Evolutionary conservation across 2,329 filamentous ascomycete genomes (phyloP).

Genomic region (Fonsecaea nubica): DNA sequence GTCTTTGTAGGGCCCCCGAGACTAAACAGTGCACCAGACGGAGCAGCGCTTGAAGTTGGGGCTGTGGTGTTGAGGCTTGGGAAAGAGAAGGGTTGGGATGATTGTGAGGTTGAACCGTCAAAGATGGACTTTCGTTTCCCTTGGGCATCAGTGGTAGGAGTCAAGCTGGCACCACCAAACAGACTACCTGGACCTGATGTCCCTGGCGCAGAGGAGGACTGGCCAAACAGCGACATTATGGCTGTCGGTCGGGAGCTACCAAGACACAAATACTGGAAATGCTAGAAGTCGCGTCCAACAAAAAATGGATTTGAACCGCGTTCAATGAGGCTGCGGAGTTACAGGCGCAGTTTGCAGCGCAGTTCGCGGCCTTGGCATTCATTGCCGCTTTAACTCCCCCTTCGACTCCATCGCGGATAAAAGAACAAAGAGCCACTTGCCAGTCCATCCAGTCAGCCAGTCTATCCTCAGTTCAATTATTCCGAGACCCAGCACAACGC

Average conservation of each 20-base stretch:
- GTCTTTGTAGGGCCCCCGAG: conserved; percentile 21
- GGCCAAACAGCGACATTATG: conserved; percentile 39
- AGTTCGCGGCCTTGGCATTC: not conserved
- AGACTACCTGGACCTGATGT: conserved; percentile 19
- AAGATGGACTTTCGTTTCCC: conserved; percentile 41
- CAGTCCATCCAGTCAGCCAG: too few species aligned
- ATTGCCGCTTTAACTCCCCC: not conserved
- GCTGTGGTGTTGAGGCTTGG: conserved; percentile 22
- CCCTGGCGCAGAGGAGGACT: conserved; percentile 25
- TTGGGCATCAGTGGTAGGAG: conserved; percentile 34
- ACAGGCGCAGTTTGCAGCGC: not conserved
- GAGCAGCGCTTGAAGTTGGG: conserved; percentile 18
- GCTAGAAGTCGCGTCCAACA: not conserved
- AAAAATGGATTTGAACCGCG: not conserved
- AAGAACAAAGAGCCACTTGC: too few species aligned
- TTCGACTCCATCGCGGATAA: not conserved
- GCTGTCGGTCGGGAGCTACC: not conserved
- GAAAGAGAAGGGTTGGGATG: conserved; percentile 24
- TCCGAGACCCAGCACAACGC: not conserved
- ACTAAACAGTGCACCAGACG: conserved; percentile 26
- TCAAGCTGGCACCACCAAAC: conserved; percentile 37
- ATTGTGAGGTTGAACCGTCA: conserved; percentile 36
- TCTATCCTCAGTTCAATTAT: not conserved
- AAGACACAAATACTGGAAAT: not conserved
- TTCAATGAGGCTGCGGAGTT: not conserved